Evolutionary conservation across 106 monocot species (phyloP).

Genomic region (Amphibolis antarctica): DNA sequence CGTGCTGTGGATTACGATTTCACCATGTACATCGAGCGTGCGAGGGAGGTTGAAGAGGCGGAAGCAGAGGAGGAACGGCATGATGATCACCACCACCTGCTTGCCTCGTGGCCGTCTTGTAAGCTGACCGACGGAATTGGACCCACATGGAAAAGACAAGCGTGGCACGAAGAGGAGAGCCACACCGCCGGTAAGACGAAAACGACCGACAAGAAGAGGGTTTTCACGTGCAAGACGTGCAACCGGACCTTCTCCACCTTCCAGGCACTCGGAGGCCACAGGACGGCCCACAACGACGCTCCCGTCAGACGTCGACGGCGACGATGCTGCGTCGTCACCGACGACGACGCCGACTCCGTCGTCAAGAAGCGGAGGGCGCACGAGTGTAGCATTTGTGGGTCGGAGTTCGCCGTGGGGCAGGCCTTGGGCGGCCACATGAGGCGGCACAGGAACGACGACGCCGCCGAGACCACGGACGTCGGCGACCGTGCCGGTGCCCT

Average conservation of each 20-base stretch:
- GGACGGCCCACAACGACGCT: not conserved
- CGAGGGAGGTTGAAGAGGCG: no score
- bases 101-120: no score
- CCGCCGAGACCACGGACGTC: no score
- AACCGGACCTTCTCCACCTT: not conserved
- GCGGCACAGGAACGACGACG: not conserved
- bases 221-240: slow-evolving; percentile 1
- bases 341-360: no score
- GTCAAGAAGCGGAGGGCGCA: not conserved
- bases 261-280: slow-evolving; percentile 2
- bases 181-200: no score
- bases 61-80: no score
- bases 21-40: no score
- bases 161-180: no score
- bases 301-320: not conserved
- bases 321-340: not conserved
- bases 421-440: slow-evolving; percentile 5
- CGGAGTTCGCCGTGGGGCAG: not conserved
- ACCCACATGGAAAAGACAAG: no score
- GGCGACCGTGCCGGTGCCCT: not conserved
- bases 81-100: no score
- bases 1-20: no score
- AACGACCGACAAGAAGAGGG: not conserved
- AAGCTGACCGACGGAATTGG: no score
- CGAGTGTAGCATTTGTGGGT: not conserved